A percentile compares a stretch with the other conserved stretches of the same genome.
These are phyloP conservation scores for Tuber umbilicatum DNA, from an alignment of 495 filamentous ascomycete species.

Conservation along the genomic window DNA sequence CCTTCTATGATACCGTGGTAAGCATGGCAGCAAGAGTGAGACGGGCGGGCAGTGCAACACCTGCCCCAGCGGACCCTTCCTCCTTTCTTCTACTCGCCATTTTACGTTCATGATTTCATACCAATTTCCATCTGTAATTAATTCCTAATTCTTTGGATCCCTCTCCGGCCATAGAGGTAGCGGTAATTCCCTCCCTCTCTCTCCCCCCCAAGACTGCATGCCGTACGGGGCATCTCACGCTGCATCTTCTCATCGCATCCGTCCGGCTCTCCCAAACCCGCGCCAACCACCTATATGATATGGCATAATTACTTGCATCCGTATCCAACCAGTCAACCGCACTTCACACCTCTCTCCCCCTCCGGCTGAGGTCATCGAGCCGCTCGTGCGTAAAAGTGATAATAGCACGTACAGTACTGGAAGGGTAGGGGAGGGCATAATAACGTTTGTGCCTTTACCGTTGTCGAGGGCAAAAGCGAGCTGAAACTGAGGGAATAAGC, in stretches of 20 bases:
- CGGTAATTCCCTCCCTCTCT: constrained; percentile 10
- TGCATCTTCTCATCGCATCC: neutral
- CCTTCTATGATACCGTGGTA: constrained; percentile 3
- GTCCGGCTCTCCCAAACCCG: neutral
- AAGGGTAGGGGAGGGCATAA: neutral
- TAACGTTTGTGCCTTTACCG: neutral
- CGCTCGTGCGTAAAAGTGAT: neutral
- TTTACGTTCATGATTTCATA: neutral
- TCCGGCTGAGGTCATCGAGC: neutral
- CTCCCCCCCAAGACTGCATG: neutral
- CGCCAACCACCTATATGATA: neutral
- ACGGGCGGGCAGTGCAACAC: constrained; percentile 27
- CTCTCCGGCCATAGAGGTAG: constrained; percentile 7
- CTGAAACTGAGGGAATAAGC: constrained; percentile 39
- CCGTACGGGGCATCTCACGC: neutral
- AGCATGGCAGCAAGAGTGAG: constrained; percentile 8
- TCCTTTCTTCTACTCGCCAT: neutral
- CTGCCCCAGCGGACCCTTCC: constrained; percentile 8
- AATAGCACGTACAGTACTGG: neutral
- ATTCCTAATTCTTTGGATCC: neutral
- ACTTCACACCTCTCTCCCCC: neutral
- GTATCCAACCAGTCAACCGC: neutral
- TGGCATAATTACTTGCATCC: neutral
- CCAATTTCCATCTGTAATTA: neutral
- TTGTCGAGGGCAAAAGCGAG: constrained; percentile 16